Evolutionary conservation across 176 grass and related monocot species (phyloP).

Genomic region (Oryza brachyantha): DNA sequence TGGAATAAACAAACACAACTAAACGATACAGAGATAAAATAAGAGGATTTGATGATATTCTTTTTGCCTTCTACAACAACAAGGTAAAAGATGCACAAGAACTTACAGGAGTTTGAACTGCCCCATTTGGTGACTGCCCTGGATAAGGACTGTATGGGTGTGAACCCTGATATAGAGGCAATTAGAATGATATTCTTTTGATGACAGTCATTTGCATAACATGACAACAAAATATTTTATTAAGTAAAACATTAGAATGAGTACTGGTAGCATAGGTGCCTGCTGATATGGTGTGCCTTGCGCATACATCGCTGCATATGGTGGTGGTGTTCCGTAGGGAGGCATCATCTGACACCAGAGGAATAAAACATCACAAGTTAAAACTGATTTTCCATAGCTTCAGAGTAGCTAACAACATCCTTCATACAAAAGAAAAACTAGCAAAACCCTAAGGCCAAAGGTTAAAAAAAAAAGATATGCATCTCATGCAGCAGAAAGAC

Average conservation of each 20-base stretch:
- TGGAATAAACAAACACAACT: background rate
- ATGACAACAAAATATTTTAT: conserved; percentile 24
- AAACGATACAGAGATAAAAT: background rate
- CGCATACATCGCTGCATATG: conserved; percentile 56
- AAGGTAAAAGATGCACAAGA: conserved; percentile 19
- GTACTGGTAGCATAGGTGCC: conserved; percentile 46
- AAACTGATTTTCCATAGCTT: conserved; percentile 27
- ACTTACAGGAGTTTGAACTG: conserved; percentile 60
- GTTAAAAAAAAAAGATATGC: conserved; percentile 10
- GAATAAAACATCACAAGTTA: conserved; percentile 33
- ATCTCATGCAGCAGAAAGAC: background rate
- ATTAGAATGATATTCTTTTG: background rate
- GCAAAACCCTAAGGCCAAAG: conserved; percentile 16
- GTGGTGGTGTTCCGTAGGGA: conserved; percentile 53
- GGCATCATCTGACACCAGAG: conserved; percentile 52
- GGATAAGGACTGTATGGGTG: conserved; percentile 55
- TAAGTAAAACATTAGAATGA: conserved; percentile 21
- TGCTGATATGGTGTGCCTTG: conserved; percentile 60
- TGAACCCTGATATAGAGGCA: conserved; percentile 47
- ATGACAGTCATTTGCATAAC: background rate
- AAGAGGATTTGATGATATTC: background rate
- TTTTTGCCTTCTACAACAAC: conserved; percentile 15
- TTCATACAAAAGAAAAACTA: conserved; percentile 27
- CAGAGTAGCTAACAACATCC: conserved; percentile 9
- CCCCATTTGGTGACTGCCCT: conserved; percentile 51